Base-by-base conservation (phyloP, 2,329 filamentous ascomycete genomes). In the Atkinsonella hypoxylon region DNA sequence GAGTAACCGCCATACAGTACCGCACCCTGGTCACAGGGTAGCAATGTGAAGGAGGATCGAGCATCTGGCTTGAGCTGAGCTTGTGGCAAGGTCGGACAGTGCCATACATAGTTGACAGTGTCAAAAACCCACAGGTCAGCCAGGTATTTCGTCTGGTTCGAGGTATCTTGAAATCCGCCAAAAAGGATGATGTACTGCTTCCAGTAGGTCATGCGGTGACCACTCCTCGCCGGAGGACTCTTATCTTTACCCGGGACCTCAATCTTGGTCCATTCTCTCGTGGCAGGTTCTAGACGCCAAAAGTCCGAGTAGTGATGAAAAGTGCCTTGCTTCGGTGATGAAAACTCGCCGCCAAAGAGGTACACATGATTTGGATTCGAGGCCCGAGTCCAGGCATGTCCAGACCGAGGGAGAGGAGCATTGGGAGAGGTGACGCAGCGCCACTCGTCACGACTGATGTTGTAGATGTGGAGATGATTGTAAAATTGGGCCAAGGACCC, bases 221-320 rank as follows among this genome's bases (percentile, higher is more conserved):
- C 93, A 64, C 87, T 94, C 57, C 93, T 77, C 2, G 91, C 89
- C 2, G 88, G 85, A 39, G 91, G 91, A 36, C 78, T 77, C 66
- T 87, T 87, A 51, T 87, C 86, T 70, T 81, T 80, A 52, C 87
- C 87, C 71, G 79, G 80, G 59, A 76, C 77, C 66, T 98, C 93
- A 34, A 98, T 75, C 54, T 90, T 85, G 51, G 82, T 87, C 93
- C 93, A 98, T 71, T 98, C 93, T 59, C 89, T 78, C 8, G 80
- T 83, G 9, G 77, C 78, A 0, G 91, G 86, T 62, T 97, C 90
- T 42, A 97, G 77, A 47, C 85, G 78, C 91, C 93, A 98, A 66
- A 98, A 97, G 70, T 97, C 93, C 62, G 95, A 95, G 71, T 98
- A 98, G 68, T 98, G 93, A 67, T 98, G 96, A 62, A 98, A 98